Evolutionary conservation across 1,139 yeast species (phyloP), one percentile per base, ranked within the genome.

Genomic region (Pichia sp.): DNA sequence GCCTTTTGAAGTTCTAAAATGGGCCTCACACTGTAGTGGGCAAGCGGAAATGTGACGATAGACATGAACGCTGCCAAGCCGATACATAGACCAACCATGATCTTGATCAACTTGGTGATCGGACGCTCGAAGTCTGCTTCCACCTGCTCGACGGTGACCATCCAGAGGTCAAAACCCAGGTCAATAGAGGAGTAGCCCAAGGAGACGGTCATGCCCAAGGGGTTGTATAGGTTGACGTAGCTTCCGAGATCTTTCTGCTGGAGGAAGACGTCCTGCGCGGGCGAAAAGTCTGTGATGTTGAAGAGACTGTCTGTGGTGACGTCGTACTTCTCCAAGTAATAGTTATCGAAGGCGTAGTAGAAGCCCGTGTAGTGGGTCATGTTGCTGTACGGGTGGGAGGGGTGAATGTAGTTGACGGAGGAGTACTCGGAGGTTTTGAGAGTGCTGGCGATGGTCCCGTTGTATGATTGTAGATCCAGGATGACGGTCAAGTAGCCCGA

Each of bases 1-100:
- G 96, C 96, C 54, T 83, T 82, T 63, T 87, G 89, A 43, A 91
- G 76, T 55, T 83, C 76, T 44, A 89, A 79, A 50, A 93, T 87
- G 0, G 99, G 97, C 55, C 87, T 70, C 3, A 90, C 93, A 41
- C 93, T 91, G 74, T 83, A 83, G 52, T 89, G 88, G 0, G 96
- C 91, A 53, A 89, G 69, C 2, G 95, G 90, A 65, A 90, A 79
- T 0, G 97, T 88, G 19, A 87, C 69, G 1, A 88, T 58, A 58
- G 88, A 78, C 72, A 90, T 82, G 56, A 87, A 79, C 0, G 74
- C 88, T 2, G 95, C 91, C 31, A 88, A 81, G 1, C 90, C 96
- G 41, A 88, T 71, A 22, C 87, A 89, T 1, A 87, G 83, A 2
- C 95, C 96, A 47, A 85, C 78, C 53, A 88, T 83, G 49, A 88